Evolutionary conservation across 73 alveolate species (phyloP).

Genomic region (Paramecium sexaurelia): DNA sequence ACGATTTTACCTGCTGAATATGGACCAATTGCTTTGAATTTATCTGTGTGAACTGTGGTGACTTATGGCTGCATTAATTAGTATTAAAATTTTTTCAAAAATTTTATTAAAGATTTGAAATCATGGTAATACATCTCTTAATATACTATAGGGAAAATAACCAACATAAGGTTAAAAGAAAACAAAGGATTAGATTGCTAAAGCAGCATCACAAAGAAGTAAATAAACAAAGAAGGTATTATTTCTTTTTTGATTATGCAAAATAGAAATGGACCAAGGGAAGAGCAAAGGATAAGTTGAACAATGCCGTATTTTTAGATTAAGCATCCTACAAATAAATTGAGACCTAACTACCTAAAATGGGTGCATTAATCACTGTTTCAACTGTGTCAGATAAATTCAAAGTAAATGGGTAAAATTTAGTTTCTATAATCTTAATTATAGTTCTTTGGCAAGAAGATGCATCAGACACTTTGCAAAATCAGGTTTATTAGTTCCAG

Average conservation of each 20-base stretch:
- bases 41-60: slow-evolving; percentile 24
- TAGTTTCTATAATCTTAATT: not conserved
- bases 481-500: slow-evolving; percentile 26
- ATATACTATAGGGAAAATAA: slow-evolving; percentile 17
- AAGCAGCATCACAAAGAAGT: slow-evolving; percentile 51
- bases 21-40: slow-evolving; percentile 72
- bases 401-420: slow-evolving; percentile 63
- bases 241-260: not conserved
- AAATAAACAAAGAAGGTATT: slow-evolving; percentile 30
- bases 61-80: slow-evolving; percentile 19
- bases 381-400: slow-evolving; percentile 62
- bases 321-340: not conserved
- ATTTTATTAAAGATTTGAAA: slow-evolving; percentile 23
- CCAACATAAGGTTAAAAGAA: slow-evolving; percentile 42
- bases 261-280: slow-evolving; percentile 71
- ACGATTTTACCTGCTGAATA: slow-evolving; percentile 67
- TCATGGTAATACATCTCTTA: slow-evolving; percentile 12
- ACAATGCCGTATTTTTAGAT: slow-evolving; percentile 68
- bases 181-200: slow-evolving; percentile 39
- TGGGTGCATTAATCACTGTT: slow-evolving; percentile 64
- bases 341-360: slow-evolving; percentile 47
- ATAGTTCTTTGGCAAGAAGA: slow-evolving; percentile 55
- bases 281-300: slow-evolving; percentile 69
- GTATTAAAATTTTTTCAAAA: slow-evolving; percentile 1
- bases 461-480: not conserved